phyloP scores from a whole-genome alignment of 768 basidiomycete genomes.

The Suillus lakei region DNA sequence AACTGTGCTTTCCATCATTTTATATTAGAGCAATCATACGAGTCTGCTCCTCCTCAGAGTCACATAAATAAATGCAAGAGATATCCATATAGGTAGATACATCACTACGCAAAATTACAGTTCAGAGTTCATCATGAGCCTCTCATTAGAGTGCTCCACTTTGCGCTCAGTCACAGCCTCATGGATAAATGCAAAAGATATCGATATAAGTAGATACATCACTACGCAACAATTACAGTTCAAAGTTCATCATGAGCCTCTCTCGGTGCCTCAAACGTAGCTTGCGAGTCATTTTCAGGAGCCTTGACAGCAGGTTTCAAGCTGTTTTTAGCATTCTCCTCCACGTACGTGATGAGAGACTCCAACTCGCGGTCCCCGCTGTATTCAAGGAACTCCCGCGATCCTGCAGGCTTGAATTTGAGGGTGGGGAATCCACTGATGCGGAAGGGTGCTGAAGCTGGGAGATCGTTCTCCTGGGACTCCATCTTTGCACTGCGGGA shows the following conservation, averaged over 20 bases:
- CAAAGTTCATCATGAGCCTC: constrained; percentile 30
- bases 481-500: constrained; percentile 88
- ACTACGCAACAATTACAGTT: constrained; percentile 28
- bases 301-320: constrained; percentile 45
- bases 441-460: constrained; percentile 85
- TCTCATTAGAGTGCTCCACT: no score
- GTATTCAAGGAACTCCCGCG: constrained; percentile 87
- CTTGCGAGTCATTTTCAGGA: constrained; percentile 29
- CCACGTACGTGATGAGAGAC: constrained; percentile 81
- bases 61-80: neutral
- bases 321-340: constrained; percentile 80
- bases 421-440: constrained; percentile 91
- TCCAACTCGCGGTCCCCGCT: constrained; percentile 91
- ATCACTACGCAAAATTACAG: constrained; percentile 25
- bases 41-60: neutral
- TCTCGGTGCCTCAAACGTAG: constrained; percentile 29
- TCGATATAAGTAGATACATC: neutral
- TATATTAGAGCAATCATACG: constrained; percentile 6
- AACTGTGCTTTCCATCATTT: neutral
- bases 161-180: no score
- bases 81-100: neutral
- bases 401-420: constrained; percentile 94
- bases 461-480: constrained; percentile 95
- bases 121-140: constrained; percentile 31
- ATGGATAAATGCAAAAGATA: neutral